phyloP scores from a whole-genome alignment of 441 rosid species.

The Francoa sonchifolia region DNA sequence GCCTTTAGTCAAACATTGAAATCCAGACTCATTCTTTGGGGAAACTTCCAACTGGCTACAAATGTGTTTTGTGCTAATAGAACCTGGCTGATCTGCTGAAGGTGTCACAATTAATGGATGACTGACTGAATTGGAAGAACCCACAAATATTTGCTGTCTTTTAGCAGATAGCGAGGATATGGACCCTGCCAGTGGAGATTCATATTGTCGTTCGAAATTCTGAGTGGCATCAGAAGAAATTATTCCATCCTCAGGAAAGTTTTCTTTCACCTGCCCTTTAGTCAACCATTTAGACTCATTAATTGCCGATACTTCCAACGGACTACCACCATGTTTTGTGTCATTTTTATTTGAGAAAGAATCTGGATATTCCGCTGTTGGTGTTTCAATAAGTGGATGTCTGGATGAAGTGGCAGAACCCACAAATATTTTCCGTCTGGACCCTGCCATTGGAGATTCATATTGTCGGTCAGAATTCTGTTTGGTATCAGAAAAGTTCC shows the following conservation, averaged over 20 bases:
- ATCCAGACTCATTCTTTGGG: conserved; percentile 28
- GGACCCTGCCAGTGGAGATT: conserved; percentile 30
- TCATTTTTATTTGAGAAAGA: too few species aligned
- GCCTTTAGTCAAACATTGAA: conserved; percentile 16
- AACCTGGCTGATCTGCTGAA: conserved; percentile 40
- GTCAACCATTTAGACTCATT: conserved; percentile 22
- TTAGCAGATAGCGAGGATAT: conserved; percentile 28
- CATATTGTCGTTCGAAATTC: conserved; percentile 14
- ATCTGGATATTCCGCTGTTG: conserved; percentile 44
- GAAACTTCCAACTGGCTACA: too few species aligned
- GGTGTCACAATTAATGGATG: conserved; percentile 33
- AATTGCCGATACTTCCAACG: too few species aligned
- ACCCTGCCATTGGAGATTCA: conserved; percentile 27
- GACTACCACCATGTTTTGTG: too few species aligned
- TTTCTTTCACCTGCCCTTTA: conserved; percentile 13
- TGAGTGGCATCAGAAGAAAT: conserved; percentile 11
- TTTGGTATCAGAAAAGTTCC: conserved; percentile 9
- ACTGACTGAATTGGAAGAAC: conserved; percentile 23
- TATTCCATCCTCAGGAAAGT: conserved; percentile 9
- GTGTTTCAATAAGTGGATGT: conserved; percentile 28
- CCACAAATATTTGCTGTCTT: conserved; percentile 22
- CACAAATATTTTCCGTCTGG: conserved; percentile 22
- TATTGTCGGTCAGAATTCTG: conserved; percentile 15
- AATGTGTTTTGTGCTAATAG: too few species aligned
- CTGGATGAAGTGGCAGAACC: conserved; percentile 25